phyloP scores from a whole-genome alignment of 306 rosid species.

The Rubus idaeus region DNA sequence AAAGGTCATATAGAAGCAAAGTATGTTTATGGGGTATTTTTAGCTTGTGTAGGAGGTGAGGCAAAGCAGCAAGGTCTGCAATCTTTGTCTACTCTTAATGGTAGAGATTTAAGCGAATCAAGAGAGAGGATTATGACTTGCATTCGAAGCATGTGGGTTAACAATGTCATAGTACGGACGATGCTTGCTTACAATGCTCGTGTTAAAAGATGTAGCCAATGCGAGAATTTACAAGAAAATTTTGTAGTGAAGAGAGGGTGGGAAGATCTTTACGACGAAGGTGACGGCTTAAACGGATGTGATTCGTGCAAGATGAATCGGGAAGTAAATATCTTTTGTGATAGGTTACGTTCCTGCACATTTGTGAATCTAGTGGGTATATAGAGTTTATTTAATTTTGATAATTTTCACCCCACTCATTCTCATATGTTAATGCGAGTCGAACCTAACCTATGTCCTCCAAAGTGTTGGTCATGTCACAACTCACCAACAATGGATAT shows the following conservation, averaged over 20 bases:
- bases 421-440: no score
- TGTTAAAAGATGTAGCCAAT: not conserved
- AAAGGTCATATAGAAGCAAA: slow-evolving; percentile 4
- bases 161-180: not conserved
- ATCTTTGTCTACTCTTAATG: not conserved
- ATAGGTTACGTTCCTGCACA: not conserved
- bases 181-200: not conserved
- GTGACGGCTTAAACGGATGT: not conserved
- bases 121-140: not conserved
- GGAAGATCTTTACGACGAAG: not conserved
- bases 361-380: no score
- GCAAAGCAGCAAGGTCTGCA: not conserved
- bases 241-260: not conserved
- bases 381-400: no score
- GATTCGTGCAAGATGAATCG: not conserved
- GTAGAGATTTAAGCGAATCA: not conserved
- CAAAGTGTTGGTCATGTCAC: no score
- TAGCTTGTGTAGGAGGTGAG: not conserved
- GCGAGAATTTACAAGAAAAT: not conserved
- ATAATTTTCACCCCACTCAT: no score
- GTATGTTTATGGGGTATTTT: not conserved
- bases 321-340: not conserved
- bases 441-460: no score
- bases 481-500: no score
- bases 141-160: not conserved